Conservation (phyloP, 371 early-diverging fungal species). For the Syncephalastrum contaminatum region DNA sequence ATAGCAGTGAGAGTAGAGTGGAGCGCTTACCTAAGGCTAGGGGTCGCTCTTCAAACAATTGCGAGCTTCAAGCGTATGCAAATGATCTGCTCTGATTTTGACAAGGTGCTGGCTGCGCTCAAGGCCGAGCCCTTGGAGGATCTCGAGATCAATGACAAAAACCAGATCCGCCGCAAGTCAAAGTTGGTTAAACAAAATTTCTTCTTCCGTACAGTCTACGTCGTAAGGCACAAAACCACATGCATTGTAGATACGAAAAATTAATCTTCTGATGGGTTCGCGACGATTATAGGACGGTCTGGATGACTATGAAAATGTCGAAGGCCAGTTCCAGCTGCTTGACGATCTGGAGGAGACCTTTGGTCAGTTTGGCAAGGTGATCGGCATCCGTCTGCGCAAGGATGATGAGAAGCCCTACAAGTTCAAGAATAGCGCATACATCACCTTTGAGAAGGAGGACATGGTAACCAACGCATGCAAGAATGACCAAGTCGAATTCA, state of each 20-base stretch:
- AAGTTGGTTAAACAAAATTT: constrained; percentile 44
- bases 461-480: too few relatives aligned
- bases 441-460: background rate
- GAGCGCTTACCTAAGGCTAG: constrained; percentile 16
- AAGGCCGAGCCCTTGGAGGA: constrained; percentile 46
- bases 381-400: constrained; percentile 65
- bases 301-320: constrained; percentile 18
- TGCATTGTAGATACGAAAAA: too few relatives aligned
- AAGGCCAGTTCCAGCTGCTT: constrained; percentile 48
- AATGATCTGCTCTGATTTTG: constrained; percentile 52
- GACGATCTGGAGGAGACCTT: constrained; percentile 63
- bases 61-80: constrained; percentile 73
- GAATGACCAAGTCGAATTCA: too few relatives aligned
- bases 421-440: constrained; percentile 25
- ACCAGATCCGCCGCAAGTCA: constrained; percentile 63
- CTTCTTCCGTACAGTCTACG: constrained; percentile 56
- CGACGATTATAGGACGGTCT: too few relatives aligned
- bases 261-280: too few relatives aligned
- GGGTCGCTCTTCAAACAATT: constrained; percentile 55
- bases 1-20: background rate
- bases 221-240: constrained; percentile 28
- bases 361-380: constrained; percentile 45
- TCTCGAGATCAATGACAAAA: constrained; percentile 61
- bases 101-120: constrained; percentile 56
- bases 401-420: constrained; percentile 47